A percentile compares a stretch with the other conserved stretches of the same genome.
phyloP scores from a whole-genome alignment of 495 filamentous ascomycete genomes.

The Ascobolus immersus region DNA sequence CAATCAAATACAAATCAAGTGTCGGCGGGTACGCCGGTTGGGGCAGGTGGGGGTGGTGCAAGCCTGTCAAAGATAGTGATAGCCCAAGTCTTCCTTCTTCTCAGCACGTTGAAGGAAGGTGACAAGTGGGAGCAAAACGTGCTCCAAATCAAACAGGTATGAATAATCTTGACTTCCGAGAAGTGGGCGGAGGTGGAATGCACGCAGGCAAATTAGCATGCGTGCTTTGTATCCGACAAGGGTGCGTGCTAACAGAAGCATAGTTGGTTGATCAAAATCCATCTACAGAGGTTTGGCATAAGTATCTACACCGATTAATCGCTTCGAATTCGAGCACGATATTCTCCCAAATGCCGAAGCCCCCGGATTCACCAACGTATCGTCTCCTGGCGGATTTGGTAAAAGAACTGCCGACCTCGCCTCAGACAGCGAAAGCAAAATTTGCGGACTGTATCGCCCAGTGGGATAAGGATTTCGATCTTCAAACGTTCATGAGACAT shows the following conservation, averaged over 20 bases:
- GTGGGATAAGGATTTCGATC: conserved; percentile 61
- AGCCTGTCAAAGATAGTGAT: conserved; percentile 61
- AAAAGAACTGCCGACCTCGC: conserved; percentile 41
- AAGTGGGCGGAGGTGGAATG: no score
- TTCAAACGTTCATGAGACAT: conserved; percentile 75
- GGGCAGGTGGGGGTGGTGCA: conserved; percentile 15
- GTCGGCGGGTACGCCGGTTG: conserved; percentile 15
- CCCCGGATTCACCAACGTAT: conserved; percentile 49
- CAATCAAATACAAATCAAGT: conserved; percentile 12
- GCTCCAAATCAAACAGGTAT: conserved; percentile 74
- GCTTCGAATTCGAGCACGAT: conserved; percentile 64
- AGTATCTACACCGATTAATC: conserved; percentile 73
- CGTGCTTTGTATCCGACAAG: no score
- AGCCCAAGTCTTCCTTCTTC: conserved; percentile 77
- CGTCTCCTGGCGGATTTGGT: conserved; percentile 61
- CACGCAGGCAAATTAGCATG: no score
- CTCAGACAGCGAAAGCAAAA: conserved; percentile 55
- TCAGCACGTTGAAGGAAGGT: conserved; percentile 84
- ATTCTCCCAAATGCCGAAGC: conserved; percentile 47
- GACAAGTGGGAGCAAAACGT: conserved; percentile 84
- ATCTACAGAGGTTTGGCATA: conserved; percentile 87
- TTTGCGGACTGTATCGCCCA: conserved; percentile 83
- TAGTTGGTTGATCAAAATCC: conserved; percentile 83
- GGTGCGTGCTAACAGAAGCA: conserved; percentile 8
- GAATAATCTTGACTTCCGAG: conserved; percentile 6